Conservation (phyloP, 805 yeast species). For the Millerozyma miso region DNA sequence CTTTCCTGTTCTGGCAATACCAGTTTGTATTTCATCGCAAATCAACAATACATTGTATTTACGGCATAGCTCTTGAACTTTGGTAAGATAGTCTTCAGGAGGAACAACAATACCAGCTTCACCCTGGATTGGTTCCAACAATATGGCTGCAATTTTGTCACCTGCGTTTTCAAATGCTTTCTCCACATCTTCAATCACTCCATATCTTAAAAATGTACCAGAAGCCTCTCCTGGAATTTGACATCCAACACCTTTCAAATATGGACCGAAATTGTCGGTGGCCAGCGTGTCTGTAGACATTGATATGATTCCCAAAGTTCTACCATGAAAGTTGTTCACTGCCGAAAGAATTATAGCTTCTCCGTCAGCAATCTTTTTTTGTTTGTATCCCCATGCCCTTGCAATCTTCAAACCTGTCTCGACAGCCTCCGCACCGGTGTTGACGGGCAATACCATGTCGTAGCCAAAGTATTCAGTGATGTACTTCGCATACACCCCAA, state of each 20-base stretch:
- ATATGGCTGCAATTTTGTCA: constrained; percentile 82
- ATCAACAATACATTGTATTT: constrained; percentile 83
- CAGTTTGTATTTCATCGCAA: constrained; percentile 97
- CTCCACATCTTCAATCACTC: constrained; percentile 81
- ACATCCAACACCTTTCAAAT: constrained; percentile 79
- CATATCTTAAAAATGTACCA: constrained; percentile 67
- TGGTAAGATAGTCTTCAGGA: constrained; percentile 69
- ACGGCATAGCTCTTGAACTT: constrained; percentile 71
- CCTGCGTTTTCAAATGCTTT: constrained; percentile 78
- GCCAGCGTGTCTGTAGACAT: constrained; percentile 97
- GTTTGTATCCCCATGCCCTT: constrained; percentile 93
- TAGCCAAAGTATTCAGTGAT: constrained; percentile 85
- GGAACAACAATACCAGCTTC: constrained; percentile 98
- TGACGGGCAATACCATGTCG: constrained; percentile 95
- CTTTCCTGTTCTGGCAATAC: constrained; percentile 95
- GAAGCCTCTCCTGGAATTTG: constrained; percentile 68
- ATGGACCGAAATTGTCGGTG: constrained; percentile 84
- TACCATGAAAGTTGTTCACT: constrained; percentile 90
- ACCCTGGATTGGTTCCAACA: constrained; percentile 96
- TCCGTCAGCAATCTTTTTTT: constrained; percentile 75
- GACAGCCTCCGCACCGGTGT: constrained; percentile 98
- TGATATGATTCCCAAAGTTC: constrained; percentile 91
- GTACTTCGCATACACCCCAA: constrained; percentile 82
- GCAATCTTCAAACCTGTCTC: constrained; percentile 93
- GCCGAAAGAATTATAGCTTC: constrained; percentile 89